Base-by-base conservation (phyloP, 2,329 filamentous ascomycete species). In the Arthrobotrys sinensis region DNA sequence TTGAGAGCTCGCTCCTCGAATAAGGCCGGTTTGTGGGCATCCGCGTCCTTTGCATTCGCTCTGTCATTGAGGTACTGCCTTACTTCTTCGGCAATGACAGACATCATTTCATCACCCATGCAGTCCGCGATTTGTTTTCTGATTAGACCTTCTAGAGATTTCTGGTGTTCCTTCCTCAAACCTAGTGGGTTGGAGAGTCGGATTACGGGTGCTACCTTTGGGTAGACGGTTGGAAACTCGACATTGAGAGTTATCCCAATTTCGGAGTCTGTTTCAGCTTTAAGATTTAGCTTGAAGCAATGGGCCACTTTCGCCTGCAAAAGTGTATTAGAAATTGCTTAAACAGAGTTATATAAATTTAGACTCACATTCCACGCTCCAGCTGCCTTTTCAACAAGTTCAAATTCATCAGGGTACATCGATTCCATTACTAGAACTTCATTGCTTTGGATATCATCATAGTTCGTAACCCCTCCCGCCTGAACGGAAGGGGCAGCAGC, bases 401-500 rank as follows among this genome's bases (percentile, higher is more conserved):
- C 89, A 83, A 91, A 97, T 83, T 97, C 94, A 76, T 97, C 93
- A 81, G 91, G 91, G 83, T 96, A 98, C 62, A 98, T 96, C 48
- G 95, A 92, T 82, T 92, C 88, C 76, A 98, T 87, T 52, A 91
- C 95, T 83, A 96, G 89, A 72, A 97, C 88, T 85, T 98, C 96
- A 83, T 97, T 92, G 82, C 92, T 88, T 85, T 98, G 96, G 38
- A 92, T 90, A 85, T 96, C 92, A 80, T 91, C 89, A 85, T 97
- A 97, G 83, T 94, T 79, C 69, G 73, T 77, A 62, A 83, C 76
- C 46, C 84, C 81, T 14, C 83, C 83, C 79, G 82, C 81, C 63
- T 83, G 81, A 40, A 82, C 80, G 50, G 82, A 82, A 50, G 83
- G 80, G 65, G 84, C 82, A 4, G 82, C 81, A 50, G 81, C 81